Percentiles rank a stretch among this genome's conserved stretches.
phyloP scores from a whole-genome alignment of 345 rosid species.

The Mangifera indica region DNA sequence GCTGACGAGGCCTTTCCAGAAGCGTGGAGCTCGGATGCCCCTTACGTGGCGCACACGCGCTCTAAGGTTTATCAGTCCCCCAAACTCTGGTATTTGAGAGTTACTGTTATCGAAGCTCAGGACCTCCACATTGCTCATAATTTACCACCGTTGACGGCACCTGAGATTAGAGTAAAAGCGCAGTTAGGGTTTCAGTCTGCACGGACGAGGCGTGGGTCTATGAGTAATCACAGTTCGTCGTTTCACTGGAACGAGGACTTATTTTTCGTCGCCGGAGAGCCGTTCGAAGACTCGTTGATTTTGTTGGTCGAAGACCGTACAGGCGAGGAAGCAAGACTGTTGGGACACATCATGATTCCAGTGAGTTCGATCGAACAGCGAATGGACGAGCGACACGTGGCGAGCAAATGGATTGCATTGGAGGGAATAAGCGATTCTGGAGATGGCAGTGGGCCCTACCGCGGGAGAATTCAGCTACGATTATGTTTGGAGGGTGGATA shows the following conservation, averaged over 20 bases:
- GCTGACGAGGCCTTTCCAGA: slow-evolving; percentile 95
- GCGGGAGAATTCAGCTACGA: slow-evolving; percentile 69
- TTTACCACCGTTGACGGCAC: slow-evolving; percentile 81
- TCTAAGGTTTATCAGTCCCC: slow-evolving; percentile 97
- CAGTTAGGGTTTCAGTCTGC: slow-evolving; percentile 79
- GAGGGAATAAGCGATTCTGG: slow-evolving; percentile 36
- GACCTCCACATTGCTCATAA: slow-evolving; percentile 74
- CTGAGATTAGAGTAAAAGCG: slow-evolving; percentile 77
- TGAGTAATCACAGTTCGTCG: slow-evolving; percentile 66
- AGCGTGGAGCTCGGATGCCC: slow-evolving; percentile 87
- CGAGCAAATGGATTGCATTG: slow-evolving; percentile 67
- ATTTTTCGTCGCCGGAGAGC: slow-evolving; percentile 88
- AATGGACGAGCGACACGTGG: slow-evolving; percentile 70
- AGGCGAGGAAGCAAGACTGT: slow-evolving; percentile 43
- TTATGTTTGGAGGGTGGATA: slow-evolving; percentile 95
- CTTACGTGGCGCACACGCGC: slow-evolving; percentile 78
- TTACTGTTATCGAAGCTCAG: slow-evolving; percentile 84
- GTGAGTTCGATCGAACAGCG: slow-evolving; percentile 76
- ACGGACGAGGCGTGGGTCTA: slow-evolving; percentile 73
- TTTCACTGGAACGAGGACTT: slow-evolving; percentile 92
- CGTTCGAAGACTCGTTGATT: slow-evolving; percentile 71
- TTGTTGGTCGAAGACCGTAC: slow-evolving; percentile 79
- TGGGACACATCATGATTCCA: slow-evolving; percentile 65
- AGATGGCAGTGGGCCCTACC: slow-evolving; percentile 36
- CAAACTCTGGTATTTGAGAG: slow-evolving; percentile 88